Conservation (phyloP, 2,329 filamentous ascomycete genomes). For the Fusarium secorum region DNA sequence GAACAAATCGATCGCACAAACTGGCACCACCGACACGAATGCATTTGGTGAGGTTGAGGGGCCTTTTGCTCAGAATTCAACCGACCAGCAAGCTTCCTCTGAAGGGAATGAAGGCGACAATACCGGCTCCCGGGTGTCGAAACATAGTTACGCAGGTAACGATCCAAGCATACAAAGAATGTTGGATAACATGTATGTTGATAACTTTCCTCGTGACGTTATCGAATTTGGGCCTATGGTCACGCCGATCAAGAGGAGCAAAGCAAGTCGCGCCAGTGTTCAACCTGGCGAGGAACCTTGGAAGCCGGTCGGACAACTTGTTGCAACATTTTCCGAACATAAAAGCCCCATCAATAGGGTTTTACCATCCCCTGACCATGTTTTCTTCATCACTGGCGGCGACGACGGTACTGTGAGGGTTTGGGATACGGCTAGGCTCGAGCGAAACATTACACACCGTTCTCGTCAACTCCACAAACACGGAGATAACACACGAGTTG, state of each 20-base stretch:
- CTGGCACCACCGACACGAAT: conserved; percentile 65
- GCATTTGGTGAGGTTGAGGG: conserved; percentile 68
- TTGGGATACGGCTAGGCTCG: conserved; percentile 90
- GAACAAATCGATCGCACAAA: conserved; percentile 66
- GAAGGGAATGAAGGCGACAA: conserved; percentile 43
- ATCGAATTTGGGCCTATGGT: conserved; percentile 82
- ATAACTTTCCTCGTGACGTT: conserved; percentile 72
- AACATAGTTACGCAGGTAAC: conserved; percentile 87
- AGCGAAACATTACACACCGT: conserved; percentile 88
- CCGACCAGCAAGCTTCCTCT: conserved; percentile 33
- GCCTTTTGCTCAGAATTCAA: conserved; percentile 54
- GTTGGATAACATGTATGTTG: conserved; percentile 84
- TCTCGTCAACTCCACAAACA: conserved; percentile 88
- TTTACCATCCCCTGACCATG: conserved; percentile 84
- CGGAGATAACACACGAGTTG: conserved; percentile 73
- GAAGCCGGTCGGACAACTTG: conserved; percentile 83
- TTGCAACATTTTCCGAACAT: conserved; percentile 91
- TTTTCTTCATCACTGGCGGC: conserved; percentile 93
- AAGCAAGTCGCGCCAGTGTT: conserved; percentile 60
- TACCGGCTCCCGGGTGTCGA: conserved; percentile 57
- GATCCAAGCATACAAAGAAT: conserved; percentile 73
- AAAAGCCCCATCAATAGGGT: conserved; percentile 82
- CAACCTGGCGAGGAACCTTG: conserved; percentile 63
- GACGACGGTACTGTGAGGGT: conserved; percentile 91
- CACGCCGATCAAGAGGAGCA: conserved; percentile 68